Conservation (phyloP, 1,284 basidiomycete genomes). For the Cystobasidium slooffiae region DNA sequence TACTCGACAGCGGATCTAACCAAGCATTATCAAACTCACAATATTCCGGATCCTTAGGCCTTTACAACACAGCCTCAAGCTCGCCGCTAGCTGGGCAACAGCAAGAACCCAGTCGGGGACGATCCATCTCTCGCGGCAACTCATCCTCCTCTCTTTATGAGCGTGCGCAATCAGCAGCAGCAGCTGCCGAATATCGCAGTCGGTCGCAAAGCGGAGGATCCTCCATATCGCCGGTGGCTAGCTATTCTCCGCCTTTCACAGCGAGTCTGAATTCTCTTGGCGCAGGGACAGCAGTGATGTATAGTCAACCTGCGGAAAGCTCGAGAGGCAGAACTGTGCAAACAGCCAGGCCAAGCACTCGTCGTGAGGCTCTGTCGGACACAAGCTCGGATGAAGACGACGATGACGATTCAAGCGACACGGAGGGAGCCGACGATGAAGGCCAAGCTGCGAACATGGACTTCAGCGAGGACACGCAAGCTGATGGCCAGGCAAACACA, state of each 20-base stretch:
- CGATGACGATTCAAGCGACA: conserved; percentile 2
- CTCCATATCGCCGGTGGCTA: conserved; percentile 33
- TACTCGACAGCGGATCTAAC: conserved; percentile 5
- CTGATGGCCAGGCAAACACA: not conserved
- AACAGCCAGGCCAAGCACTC: conserved; percentile 27
- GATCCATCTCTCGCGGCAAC: conserved; percentile 38
- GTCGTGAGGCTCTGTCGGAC: conserved; percentile 29
- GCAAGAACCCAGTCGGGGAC: conserved; percentile 36
- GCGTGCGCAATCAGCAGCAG: conserved; percentile 23
- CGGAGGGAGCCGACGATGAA: conserved; percentile 19
- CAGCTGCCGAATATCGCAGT: conserved; percentile 9
- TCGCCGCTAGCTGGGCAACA: conserved; percentile 12
- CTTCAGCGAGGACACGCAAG: conserved; percentile 12
- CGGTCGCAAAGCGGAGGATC: conserved; percentile 35
- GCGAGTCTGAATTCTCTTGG: conserved; percentile 35
- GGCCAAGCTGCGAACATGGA: conserved; percentile 32
- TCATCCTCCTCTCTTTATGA: conserved; percentile 40
- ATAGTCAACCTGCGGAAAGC: conserved; percentile 19
- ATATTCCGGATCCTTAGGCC: not conserved
- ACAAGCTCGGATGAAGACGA: conserved; percentile 22
- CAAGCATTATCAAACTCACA: conserved; percentile 2
- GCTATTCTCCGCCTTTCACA: conserved; percentile 39
- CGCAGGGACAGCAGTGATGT: conserved; percentile 35
- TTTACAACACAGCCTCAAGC: not conserved
- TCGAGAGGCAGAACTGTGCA: conserved; percentile 22